Evolutionary conservation across 305 asterid species (phyloP).

Genomic region (Ruellia speciosa): DNA sequence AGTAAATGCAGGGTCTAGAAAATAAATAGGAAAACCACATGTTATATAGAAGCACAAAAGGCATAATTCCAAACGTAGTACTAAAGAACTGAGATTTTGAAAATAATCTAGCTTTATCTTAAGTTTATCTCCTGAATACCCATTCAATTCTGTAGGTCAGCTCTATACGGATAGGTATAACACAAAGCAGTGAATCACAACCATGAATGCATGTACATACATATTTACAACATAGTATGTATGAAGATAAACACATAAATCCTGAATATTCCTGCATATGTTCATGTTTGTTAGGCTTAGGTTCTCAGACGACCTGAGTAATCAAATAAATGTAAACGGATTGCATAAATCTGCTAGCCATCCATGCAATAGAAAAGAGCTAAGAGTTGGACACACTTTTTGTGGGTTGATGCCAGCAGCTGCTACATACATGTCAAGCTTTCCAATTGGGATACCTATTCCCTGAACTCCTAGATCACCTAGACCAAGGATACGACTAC

Average conservation of each 20-base stretch:
- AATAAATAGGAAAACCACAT: not conserved
- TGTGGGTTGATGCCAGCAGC: constrained; percentile 99
- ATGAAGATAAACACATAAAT: no score
- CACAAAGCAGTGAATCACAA: not conserved
- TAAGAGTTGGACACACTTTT: constrained; percentile 47
- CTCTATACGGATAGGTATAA: not conserved
- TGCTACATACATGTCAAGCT: constrained; percentile 98
- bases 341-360: constrained; percentile 10
- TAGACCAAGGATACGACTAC: constrained; percentile 98
- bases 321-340: not conserved
- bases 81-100: not conserved
- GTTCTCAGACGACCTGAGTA: constrained; percentile 18
- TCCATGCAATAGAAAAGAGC: constrained; percentile 18
- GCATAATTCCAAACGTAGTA: not conserved
- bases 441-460: constrained; percentile 93
- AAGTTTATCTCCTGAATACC: constrained; percentile 1
- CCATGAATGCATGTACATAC: not conserved
- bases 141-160: constrained; percentile 8
- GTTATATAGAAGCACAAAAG: not conserved
- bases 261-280: not conserved
- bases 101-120: constrained; percentile 17
- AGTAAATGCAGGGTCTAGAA: constrained; percentile 5
- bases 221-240: not conserved
- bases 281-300: constrained; percentile 9
- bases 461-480: constrained; percentile 99